These are phyloP conservation scores for Vigna reflexopilosa DNA, from an alignment of 306 rosid species.

Conservation along the genomic window DNA sequence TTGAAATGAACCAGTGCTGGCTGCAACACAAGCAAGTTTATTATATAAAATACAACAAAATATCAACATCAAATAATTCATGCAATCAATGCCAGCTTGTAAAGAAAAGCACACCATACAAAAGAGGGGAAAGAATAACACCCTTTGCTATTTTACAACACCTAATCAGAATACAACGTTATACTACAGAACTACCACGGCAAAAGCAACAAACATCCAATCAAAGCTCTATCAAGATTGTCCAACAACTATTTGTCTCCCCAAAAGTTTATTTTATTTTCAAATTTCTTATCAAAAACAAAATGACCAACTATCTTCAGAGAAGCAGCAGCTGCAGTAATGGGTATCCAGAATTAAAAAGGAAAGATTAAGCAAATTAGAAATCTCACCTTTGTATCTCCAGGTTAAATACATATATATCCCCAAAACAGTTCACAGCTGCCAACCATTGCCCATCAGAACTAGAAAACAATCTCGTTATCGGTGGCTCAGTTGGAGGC, in stretches of 20 bases:
- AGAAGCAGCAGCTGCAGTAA: not conserved
- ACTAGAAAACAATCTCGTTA: slow-evolving; percentile 87
- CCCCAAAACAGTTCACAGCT: slow-evolving; percentile 97
- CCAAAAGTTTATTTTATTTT: not conserved
- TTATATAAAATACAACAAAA: not conserved
- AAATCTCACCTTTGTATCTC: slow-evolving; percentile 71
- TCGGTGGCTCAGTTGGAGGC: slow-evolving; percentile 87
- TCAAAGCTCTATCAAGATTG: not conserved
- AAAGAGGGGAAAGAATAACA: not conserved
- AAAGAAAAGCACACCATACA: slow-evolving; percentile 2
- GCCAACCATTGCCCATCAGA: slow-evolving; percentile 98
- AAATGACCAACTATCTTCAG: slow-evolving; percentile 11
- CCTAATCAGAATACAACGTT: not conserved
- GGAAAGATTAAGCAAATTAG: slow-evolving; percentile 1
- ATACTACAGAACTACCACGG: not conserved
- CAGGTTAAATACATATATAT: slow-evolving; percentile 83
- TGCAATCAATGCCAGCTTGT: not conserved
- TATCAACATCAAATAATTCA: slow-evolving; percentile 20
- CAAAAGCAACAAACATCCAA: not conserved
- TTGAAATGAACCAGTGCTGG: slow-evolving; percentile 96
- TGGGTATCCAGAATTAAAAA: not conserved
- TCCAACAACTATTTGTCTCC: not conserved
- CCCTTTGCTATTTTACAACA: not conserved
- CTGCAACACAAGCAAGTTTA: slow-evolving; percentile 51
- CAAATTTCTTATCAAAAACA: not conserved